Conservation (phyloP, 208 protist genomes). For the Trypanosoma cruzi region DNA sequence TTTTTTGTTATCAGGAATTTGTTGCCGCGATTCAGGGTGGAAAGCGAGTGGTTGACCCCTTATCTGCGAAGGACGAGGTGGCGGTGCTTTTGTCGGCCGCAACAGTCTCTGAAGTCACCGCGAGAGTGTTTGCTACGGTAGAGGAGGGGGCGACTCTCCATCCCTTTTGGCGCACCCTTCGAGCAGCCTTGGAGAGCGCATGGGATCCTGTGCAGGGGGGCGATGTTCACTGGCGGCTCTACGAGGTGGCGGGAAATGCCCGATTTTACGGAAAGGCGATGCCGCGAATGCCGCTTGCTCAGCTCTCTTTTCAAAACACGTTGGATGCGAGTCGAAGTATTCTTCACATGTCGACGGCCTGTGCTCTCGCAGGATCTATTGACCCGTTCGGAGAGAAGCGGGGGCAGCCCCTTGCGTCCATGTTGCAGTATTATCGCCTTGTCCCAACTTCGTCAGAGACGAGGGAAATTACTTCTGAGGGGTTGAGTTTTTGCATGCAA, state of each 20-base stretch:
- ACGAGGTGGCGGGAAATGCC: conserved; percentile 33
- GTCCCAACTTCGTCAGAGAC: conserved; percentile 30
- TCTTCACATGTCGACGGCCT: conserved; percentile 58
- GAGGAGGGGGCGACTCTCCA: not conserved
- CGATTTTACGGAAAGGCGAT: conserved; percentile 33
- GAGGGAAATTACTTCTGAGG: conserved; percentile 54
- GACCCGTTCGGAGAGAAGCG: conserved; percentile 34
- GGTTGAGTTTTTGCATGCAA: conserved; percentile 85
- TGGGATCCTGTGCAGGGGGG: conserved; percentile 32
- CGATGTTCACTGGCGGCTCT: conserved; percentile 29
- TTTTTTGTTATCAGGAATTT: conserved; percentile 68
- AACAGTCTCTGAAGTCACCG: conserved; percentile 20
- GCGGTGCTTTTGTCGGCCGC: conserved; percentile 40
- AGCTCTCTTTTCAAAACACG: conserved; percentile 58
- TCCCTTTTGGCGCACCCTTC: conserved; percentile 54
- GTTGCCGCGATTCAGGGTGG: conserved; percentile 37
- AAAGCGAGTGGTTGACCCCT: conserved; percentile 40
- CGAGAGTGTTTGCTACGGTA: conserved; percentile 26
- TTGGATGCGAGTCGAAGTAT: conserved; percentile 53
- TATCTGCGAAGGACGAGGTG: conserved; percentile 44
- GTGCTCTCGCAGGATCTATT: conserved; percentile 62
- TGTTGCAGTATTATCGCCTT: conserved; percentile 60
- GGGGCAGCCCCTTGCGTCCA: conserved; percentile 39
- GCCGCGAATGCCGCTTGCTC: conserved; percentile 42
- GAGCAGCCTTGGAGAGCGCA: conserved; percentile 39